Evolutionary conservation across 495 filamentous ascomycete genomes (phyloP).

Genomic region (Cenococcum geophilum): DNA sequence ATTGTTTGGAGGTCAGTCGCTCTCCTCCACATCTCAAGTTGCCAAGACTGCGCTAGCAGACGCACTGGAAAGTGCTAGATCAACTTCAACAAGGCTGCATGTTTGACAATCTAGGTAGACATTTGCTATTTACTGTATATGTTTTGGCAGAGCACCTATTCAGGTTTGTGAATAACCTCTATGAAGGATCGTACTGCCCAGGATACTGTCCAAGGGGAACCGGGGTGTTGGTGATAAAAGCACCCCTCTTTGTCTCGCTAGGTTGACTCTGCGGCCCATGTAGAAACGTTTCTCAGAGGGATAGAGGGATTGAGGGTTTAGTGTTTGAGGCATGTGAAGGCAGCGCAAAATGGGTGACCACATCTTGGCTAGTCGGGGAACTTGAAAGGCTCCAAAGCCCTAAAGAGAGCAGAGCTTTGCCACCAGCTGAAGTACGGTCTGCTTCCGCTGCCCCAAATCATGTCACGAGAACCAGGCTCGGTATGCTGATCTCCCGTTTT

Average conservation of each 20-base stretch:
- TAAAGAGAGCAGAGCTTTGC: not conserved
- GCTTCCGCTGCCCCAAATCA: not conserved
- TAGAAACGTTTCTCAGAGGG: too few relatives aligned
- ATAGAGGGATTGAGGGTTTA: not conserved
- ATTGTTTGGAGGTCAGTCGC: not conserved
- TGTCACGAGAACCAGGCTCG: not conserved
- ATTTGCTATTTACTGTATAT: too few relatives aligned
- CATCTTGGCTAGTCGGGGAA: not conserved
- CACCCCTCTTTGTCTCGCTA: too few relatives aligned
- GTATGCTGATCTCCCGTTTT: not conserved
- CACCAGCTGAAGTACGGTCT: too few relatives aligned
- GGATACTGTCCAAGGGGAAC: conserved; percentile 21
- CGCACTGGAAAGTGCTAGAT: not conserved
- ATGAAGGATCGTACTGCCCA: conserved; percentile 30
- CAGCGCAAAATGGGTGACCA: not conserved
- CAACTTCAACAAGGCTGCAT: not conserved
- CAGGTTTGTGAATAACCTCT: not conserved
- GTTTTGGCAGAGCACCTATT: not conserved
- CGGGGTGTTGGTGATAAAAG: too few relatives aligned
- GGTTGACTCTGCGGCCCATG: too few relatives aligned
- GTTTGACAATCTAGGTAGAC: too few relatives aligned
- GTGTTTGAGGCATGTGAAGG: not conserved
- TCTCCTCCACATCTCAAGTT: not conserved
- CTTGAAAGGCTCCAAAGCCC: not conserved
- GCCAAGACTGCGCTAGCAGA: not conserved